Percentiles rank a stretch among this genome's conserved stretches.
Conservation (phyloP, 805 yeast genomes). For the Kodamaea laetipori region DNA sequence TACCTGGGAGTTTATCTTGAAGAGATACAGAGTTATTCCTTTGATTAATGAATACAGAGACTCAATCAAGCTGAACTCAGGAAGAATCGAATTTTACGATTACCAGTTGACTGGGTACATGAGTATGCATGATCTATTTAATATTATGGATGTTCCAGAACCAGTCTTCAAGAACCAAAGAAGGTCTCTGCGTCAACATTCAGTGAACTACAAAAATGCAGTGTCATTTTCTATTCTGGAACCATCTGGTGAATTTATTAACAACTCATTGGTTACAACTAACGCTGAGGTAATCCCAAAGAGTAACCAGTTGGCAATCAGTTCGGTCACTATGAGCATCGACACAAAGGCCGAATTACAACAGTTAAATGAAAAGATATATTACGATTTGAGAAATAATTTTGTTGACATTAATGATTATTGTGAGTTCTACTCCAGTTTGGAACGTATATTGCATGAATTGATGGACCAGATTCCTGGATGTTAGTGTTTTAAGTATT, state of each 20-base stretch:
- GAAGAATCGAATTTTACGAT: constrained; percentile 38
- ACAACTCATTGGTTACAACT: constrained; percentile 7
- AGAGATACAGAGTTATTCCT: constrained; percentile 33
- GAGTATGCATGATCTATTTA: constrained; percentile 44
- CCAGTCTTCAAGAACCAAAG: constrained; percentile 23
- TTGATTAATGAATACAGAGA: constrained; percentile 29
- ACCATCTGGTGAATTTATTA: constrained; percentile 1
- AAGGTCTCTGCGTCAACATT: constrained; percentile 2
- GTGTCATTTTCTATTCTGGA: not conserved
- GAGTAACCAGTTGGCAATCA: constrained; percentile 12
- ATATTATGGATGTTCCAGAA: constrained; percentile 46
- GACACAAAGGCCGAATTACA: constrained; percentile 30
- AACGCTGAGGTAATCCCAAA: constrained; percentile 9
- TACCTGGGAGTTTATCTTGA: constrained; percentile 46
- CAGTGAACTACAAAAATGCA: not conserved
- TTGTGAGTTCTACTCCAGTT: constrained; percentile 44
- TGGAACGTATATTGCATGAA: constrained; percentile 43
- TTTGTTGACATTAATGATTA: constrained; percentile 47
- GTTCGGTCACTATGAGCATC: constrained; percentile 7
- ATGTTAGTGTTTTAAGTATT: too few relatives aligned
- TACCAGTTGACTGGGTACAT: constrained; percentile 42
- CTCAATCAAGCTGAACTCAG: constrained; percentile 15
- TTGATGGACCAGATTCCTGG: constrained; percentile 39
- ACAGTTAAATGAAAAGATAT: constrained; percentile 40
- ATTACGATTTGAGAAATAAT: constrained; percentile 43